Conservation (phyloP, 1,139 yeast genomes). For the Debaryomycetaceae sp. region DNA sequence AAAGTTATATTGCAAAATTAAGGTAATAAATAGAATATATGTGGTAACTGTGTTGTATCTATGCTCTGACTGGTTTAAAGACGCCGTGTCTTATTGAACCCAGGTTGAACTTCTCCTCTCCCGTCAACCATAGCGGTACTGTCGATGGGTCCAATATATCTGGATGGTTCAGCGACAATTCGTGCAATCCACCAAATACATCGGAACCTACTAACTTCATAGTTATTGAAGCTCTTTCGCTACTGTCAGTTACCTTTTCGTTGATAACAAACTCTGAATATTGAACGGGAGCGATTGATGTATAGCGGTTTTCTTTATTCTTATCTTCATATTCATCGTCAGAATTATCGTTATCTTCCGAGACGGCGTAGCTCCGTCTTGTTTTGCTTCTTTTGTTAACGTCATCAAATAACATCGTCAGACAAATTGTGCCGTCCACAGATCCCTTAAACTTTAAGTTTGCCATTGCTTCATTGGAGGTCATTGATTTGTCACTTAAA, state of each 20-base stretch:
- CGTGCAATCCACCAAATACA: constrained; percentile 77
- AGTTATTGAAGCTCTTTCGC: constrained; percentile 28
- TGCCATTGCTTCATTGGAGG: constrained; percentile 36
- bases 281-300: constrained; percentile 56
- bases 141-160: constrained; percentile 50
- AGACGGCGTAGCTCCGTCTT: constrained; percentile 1
- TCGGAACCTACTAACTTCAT: constrained; percentile 66
- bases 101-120: constrained; percentile 58
- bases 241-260: constrained; percentile 17
- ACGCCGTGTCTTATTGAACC: constrained; percentile 49
- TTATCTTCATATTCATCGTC: constrained; percentile 19
- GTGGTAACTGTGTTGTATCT: neutral
- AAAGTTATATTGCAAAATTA: constrained; percentile 25
- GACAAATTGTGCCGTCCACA: constrained; percentile 25
- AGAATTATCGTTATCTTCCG: constrained; percentile 11
- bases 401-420: constrained; percentile 37
- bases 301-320: constrained; percentile 29
- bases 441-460: constrained; percentile 59
- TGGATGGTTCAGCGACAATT: constrained; percentile 49
- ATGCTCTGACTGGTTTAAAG: constrained; percentile 15
- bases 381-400: constrained; percentile 11
- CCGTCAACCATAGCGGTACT: constrained; percentile 78
- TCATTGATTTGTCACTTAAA: constrained; percentile 10
- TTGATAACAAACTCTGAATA: constrained; percentile 42
- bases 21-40: constrained; percentile 20